Evolutionary conservation across 768 basidiomycete species (phyloP), one percentile per base, ranked within the genome.

Genomic region (Mycena leptocephala): DNA sequence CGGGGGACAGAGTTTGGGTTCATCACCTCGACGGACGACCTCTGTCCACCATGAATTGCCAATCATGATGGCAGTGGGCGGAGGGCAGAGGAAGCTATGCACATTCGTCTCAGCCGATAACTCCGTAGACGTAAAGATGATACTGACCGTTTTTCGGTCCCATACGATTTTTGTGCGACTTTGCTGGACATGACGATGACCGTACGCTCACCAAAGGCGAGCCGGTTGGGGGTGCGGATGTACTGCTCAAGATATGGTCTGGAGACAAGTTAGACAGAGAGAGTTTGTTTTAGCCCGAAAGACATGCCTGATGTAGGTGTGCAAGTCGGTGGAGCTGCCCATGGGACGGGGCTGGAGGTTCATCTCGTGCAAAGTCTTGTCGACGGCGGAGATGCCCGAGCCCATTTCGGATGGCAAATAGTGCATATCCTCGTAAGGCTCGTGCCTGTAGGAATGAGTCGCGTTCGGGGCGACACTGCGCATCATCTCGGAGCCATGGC

Each of bases 101-200:
- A 30, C 32, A 22, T 37, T 35, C 9, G 82, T 80, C 33, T 35
- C 76, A 76, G 70, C 71, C 76, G n/a, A 63, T 48, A 63, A 39
- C 30, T 46, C 16, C 39, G 28, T 55, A 26, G 58, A 72, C 70
- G 59, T 14, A 16, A n/a, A n/a, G 10, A 41, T 28, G 51, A 32
- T 46, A 81, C 89, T 58, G 75, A 95, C 95, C 97, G 91, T 84
- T 98, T 98, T 85, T 99, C 97, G 22, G 95, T 97, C 43, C 97
- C 97, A 82, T 99, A 99, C 11, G 96, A 97, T 83, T 99, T 98
- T 88, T 99, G 98, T 4, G 96, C 98, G 35, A 99, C 97, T 82
- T 95, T 97, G 83, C 95, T 96, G n/a, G 96, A 97, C 95, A 98
- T 97, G 80, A 99, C 95, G 75, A 99, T 95, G 75, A 99, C 92